Evolutionary conservation across 805 yeast species (phyloP), one percentile per base, ranked within the genome.

Genomic region (Saturnispora saitoi): DNA sequence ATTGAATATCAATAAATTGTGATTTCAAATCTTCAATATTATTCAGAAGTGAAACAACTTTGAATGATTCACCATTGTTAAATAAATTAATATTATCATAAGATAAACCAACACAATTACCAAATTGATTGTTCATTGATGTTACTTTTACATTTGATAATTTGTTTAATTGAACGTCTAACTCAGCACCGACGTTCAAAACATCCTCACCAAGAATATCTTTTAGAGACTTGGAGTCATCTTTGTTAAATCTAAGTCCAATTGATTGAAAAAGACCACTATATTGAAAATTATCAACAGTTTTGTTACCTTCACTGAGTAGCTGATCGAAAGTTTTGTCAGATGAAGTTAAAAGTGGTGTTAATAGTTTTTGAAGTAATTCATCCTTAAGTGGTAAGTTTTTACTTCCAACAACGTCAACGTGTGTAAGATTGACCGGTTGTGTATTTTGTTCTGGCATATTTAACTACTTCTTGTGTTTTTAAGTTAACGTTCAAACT

Each of bases 21-120:
- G 69, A 66, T 59, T 66, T 74, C 39, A 72, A 62, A 45, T 78
- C 89, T 53, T 71, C 69, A 24, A 75, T 69, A 67, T 68, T 56
- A 55, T 73, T 71, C 51, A 70, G 64, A 50, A 51, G 60, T 53
- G 77, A 72, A 51, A 80, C 80, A 14, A 80, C 51, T 14, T 75
- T 67, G 14, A 84, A 56, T 6, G 67, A 67, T 59, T 83, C 90
- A 14, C 85, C 88, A n/a, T 82, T 83, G 4, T 86, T 88, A 54
- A 82, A 73, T 8, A 76, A 67, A 58, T 83, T 83, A 52, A 68
- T 66, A 52, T 73, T 69, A 2, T 64, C 54, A 51, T 68, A 70
- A 10, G 64, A 60, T 28, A 71, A 57, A 4, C 71, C 71, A 38
- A 43, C 40, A 39, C 45, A 17, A 48, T 52, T 48, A 3, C 51